Conservation (phyloP, 1,139 yeast genomes). For the Nakaseomyces kungkrabaensis region DNA sequence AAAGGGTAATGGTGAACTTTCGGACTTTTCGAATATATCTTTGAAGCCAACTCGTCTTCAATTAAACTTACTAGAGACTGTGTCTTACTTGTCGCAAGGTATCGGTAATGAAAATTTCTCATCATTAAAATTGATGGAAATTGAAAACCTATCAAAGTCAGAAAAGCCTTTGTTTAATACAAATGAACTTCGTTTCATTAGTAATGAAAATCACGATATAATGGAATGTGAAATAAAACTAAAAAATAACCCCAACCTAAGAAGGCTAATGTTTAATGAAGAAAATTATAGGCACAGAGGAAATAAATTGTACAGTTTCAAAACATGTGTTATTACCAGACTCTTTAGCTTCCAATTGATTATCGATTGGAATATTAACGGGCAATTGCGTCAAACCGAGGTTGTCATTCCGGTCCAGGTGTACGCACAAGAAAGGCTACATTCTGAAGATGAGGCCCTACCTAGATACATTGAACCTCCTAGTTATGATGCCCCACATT, state of each 20-base stretch:
- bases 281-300: conserved; percentile 27
- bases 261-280: conserved; percentile 21
- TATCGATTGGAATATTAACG: conserved; percentile 21
- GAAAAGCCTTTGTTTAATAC: conserved; percentile 6
- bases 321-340: conserved; percentile 23
- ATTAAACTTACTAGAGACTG: conserved; percentile 19
- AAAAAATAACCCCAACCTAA: conserved; percentile 15
- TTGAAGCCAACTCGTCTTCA: conserved; percentile 16
- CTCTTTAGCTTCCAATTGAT: conserved; percentile 21
- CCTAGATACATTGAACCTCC: conserved; percentile 19
- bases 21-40: conserved; percentile 7
- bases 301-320: conserved; percentile 24
- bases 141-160: conserved; percentile 5
- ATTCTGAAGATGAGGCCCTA: conserved; percentile 8
- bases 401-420: conserved; percentile 19
- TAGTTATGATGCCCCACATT: background rate
- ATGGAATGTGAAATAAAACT: conserved; percentile 20
- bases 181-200: conserved; percentile 7
- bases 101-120: conserved; percentile 22
- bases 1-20: conserved; percentile 8
- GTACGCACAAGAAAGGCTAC: conserved; percentile 13
- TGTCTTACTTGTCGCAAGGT: conserved; percentile 22
- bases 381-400: conserved; percentile 15
- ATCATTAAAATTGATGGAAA: conserved; percentile 12
- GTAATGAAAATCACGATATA: conserved; percentile 6